These are phyloP conservation scores for Coprinopsis marcescibilis DNA, from an alignment of 768 basidiomycete species.

Conservation along the genomic window DNA sequence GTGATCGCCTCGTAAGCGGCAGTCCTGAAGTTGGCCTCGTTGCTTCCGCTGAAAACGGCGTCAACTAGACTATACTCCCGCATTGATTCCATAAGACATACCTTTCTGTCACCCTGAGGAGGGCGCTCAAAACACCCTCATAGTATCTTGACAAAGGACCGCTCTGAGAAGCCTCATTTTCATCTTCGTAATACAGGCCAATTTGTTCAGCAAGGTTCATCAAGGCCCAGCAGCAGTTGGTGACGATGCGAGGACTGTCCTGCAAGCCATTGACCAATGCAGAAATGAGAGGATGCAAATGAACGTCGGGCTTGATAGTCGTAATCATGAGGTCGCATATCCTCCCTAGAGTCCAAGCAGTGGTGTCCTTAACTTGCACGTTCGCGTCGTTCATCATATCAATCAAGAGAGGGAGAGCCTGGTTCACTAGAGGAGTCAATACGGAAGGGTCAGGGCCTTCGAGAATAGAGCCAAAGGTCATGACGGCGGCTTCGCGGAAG, in stretches of 20 bases:
- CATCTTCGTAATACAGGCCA: conserved; percentile 59
- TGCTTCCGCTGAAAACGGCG: conserved; percentile 49
- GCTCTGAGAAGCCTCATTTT: conserved; percentile 45
- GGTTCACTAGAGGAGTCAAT: conserved; percentile 85
- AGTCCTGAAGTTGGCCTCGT: conserved; percentile 90
- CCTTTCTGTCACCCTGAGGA: conserved; percentile 87
- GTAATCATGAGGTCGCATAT: conserved; percentile 87
- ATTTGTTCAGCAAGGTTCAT: conserved; percentile 95
- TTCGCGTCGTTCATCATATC: conserved; percentile 91
- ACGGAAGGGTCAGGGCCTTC: conserved; percentile 90
- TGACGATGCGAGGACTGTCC: conserved; percentile 78
- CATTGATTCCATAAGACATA: conserved; percentile 28
- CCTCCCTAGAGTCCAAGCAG: conserved; percentile 94
- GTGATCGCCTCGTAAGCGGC: conserved; percentile 96
- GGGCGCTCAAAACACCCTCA: conserved; percentile 76
- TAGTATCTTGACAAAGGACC: conserved; percentile 85
- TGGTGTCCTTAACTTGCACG: conserved; percentile 89
- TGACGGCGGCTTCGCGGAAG: conserved; percentile 92
- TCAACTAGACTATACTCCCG: conserved; percentile 2
- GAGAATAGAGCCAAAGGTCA: conserved; percentile 97
- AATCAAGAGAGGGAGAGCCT: conserved; percentile 90
- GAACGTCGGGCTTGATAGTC: conserved; percentile 84
- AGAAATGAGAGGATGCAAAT: conserved; percentile 76
- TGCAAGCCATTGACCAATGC: conserved; percentile 78
- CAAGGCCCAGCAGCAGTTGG: conserved; percentile 94